These are phyloP conservation scores for Funneliformis mosseae DNA, from an alignment of 192 early-diverging fungal species.

Conservation along the genomic window DNA sequence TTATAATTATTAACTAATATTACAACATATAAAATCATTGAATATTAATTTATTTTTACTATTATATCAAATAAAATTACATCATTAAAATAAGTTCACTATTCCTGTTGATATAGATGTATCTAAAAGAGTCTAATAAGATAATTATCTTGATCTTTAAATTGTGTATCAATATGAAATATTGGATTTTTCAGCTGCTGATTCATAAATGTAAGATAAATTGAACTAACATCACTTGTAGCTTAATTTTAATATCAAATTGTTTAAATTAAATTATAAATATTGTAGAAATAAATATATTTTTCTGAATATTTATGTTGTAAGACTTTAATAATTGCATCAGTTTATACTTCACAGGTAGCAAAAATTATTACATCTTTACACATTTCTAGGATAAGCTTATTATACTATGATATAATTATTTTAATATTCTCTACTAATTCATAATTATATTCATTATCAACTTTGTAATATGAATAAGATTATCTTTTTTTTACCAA, in stretches of 20 bases:
- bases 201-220: conserved; percentile 3
- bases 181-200: neutral
- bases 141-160: too few relatives aligned
- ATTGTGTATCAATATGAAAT: neutral
- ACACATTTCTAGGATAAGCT: neutral
- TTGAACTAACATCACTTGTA: conserved; percentile 8
- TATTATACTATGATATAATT: neutral
- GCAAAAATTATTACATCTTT: neutral
- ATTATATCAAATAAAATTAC: neutral
- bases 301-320: too few relatives aligned
- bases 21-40: neutral
- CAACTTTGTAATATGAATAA: neutral
- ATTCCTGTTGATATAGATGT: neutral
- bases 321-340: neutral
- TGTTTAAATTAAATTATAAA: too few relatives aligned
- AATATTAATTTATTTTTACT: conserved; percentile 14
- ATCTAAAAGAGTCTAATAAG: neutral
- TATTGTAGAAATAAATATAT: too few relatives aligned
- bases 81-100: neutral
- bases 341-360: neutral
- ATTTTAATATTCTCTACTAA: neutral
- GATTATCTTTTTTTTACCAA: neutral
- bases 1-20: neutral
- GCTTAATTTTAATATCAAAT: too few relatives aligned
- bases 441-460: neutral